phyloP scores from a whole-genome alignment of 1,284 basidiomycete species.

The Leccinum holopus region DNA sequence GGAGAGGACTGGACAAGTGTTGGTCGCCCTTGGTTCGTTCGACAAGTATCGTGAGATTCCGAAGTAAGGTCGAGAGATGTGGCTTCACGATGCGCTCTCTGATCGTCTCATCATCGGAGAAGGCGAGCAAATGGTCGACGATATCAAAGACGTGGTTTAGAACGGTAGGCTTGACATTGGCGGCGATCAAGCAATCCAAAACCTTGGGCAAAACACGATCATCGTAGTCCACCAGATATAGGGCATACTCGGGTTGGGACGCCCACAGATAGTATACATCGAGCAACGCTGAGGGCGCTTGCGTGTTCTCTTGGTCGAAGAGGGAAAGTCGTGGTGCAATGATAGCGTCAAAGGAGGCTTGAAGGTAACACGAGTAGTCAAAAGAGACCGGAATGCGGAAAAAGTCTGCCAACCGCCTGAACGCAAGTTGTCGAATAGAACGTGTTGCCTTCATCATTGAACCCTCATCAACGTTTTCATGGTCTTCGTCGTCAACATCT shows the following conservation, averaged over 20 bases:
- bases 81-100: conserved; percentile 67
- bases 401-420: conserved; percentile 89
- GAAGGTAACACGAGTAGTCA: conserved; percentile 74
- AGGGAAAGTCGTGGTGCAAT: conserved; percentile 80
- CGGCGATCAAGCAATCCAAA: conserved; percentile 78
- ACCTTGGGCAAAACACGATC: conserved; percentile 69
- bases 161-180: conserved; percentile 86
- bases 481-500: conserved; percentile 28
- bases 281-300: conserved; percentile 87
- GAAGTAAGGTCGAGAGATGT: conserved; percentile 74
- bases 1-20: conserved; percentile 66
- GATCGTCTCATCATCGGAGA: conserved; percentile 50
- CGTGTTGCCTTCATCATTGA: conserved; percentile 50
- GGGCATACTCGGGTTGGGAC: conserved; percentile 53
- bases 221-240: conserved; percentile 73
- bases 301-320: conserved; percentile 86
- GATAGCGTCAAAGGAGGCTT: conserved; percentile 65
- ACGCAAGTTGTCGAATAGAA: conserved; percentile 75
- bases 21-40: conserved; percentile 59
- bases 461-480: conserved; percentile 34
- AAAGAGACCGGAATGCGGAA: conserved; percentile 73
- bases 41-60: conserved; percentile 72
- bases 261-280: conserved; percentile 88
- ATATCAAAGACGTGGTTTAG: conserved; percentile 85
- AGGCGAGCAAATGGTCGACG: conserved; percentile 69